Base-by-base conservation (phyloP, 106 monocot genomes). In the Dendrobium chrysotoxum region DNA sequence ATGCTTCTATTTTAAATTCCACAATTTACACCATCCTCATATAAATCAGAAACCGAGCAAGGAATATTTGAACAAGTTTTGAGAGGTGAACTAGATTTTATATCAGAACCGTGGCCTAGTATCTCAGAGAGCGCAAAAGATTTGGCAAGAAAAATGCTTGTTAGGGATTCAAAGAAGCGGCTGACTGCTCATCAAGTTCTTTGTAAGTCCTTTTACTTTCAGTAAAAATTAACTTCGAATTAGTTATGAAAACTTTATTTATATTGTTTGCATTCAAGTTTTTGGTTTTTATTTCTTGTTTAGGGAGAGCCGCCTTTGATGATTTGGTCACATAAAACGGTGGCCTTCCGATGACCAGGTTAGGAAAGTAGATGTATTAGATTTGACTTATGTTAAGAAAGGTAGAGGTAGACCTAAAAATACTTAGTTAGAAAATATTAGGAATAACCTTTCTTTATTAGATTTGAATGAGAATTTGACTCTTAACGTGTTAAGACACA, bases 1-100 rank as follows among this genome's bases (percentile, higher is more conserved):
- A 30, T 68, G 31, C 30, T 68, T 47, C 47, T 13, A 25, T 76
- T 38, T 47, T 53, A 53, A 38, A 45, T 25, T 76, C 7, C 23
- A 47, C 61, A 61, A n/a, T 61, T n/a, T 61, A 45, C 76, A 5
- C 7, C 8, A 25, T 21, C 5, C 7, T 76, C n/a, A 9, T 28
- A 7, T 12, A 38, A 47, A 47, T 76, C 76, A 82, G 82, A 82
- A 47, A 77, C 25, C 4, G 82, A 82, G 47, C 64, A 77, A 44
- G 82, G 82, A 77, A 82, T 82, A 76, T 82, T 82, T 77, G 82
- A 76, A 67, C 82, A 82, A 77, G 76, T 82, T 41, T 55, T 82
- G 50, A 82, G 76, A 76, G 82, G 82, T 67, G 76, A 76, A 5
- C 76, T 82, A 66, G 82, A 82, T 66, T 77, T 82, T 38, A 40